Evolutionary conservation across 805 yeast species (phyloP), one percentile per base, ranked within the genome.

Genomic region (Kluyveromyces starmeri): DNA sequence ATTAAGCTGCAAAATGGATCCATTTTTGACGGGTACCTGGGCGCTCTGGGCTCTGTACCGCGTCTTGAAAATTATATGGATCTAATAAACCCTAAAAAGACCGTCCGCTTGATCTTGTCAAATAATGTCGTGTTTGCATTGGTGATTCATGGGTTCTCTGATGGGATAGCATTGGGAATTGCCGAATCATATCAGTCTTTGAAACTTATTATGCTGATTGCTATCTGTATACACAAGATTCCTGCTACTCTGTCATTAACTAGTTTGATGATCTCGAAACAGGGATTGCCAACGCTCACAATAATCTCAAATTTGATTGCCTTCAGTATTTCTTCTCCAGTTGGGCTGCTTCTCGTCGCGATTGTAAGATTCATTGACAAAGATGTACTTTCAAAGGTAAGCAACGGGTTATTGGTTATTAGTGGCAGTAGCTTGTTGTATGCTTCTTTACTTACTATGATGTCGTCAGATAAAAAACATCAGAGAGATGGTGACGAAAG

Each of bases 231-330:
- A 12, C 84, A 78, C 53, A 78, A 78, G 46, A 51, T 78, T 7
- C 85, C 85, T 0, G 76, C 83, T 0, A 66, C 77, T 1, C 68
- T 78, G 43, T 78, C 83, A 18, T 58, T 78, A 27, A 53, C 71
- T 9, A 64, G 78, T 11, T 49, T 78, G 6, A 59, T 78, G 48
- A 44, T 55, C 4, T 47, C 72, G 3, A 59, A 58, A 35, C 67
- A 66, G 33, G 61, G 63, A 5, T 41, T 68, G 3, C 46, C 63
- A 9, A 45, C 51, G 22, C 47, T 53, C 34, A 56, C 63, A 27
- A 61, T 71, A 4, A 38, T 65, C 5, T 51, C 67, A 18, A 80
- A 78, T 45, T 45, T 78, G n/a, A 49, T 61, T 32, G 54, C 54
- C 14, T 58, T 58, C 46, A 49, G 61, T 3, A 32, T 48, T 2